Evolutionary conservation across 768 basidiomycete genomes (phyloP).

Genomic region (Clitopilus hobsonii): DNA sequence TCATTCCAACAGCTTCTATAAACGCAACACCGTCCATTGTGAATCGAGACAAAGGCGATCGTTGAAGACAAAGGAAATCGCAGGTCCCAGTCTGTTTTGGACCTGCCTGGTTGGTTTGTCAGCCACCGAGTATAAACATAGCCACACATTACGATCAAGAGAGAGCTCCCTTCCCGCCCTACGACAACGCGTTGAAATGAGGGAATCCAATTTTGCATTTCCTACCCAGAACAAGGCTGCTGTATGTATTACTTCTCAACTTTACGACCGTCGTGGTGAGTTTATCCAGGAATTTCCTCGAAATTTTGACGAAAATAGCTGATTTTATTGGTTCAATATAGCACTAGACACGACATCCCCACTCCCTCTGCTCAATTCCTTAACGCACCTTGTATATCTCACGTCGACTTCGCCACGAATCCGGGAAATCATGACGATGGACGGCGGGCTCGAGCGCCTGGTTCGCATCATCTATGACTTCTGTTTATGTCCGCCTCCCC

Average conservation of each 20-base stretch:
- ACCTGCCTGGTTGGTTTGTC: slow-evolving; percentile 6
- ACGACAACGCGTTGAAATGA: slow-evolving; percentile 44
- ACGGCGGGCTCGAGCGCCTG: slow-evolving; percentile 94
- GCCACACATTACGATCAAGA: slow-evolving; percentile 6
- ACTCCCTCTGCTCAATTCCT: slow-evolving; percentile 69
- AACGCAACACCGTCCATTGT: no score
- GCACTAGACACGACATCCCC: slow-evolving; percentile 50
- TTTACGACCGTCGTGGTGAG: slow-evolving; percentile 92
- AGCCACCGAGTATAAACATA: slow-evolving; percentile 12
- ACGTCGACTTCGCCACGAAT: slow-evolving; percentile 97
- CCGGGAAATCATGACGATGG: slow-evolving; percentile 96
- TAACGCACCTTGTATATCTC: slow-evolving; percentile 93
- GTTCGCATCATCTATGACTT: slow-evolving; percentile 89
- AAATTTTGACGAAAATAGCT: neutral
- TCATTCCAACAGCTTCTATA: neutral
- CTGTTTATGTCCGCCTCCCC: slow-evolving; percentile 77
- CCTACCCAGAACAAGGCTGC: slow-evolving; percentile 93
- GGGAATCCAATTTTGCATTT: slow-evolving; percentile 94
- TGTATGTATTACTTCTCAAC: slow-evolving; percentile 89
- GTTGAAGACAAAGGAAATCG: neutral
- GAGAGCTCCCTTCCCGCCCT: slow-evolving; percentile 2
- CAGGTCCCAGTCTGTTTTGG: neutral
- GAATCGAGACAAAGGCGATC: no score
- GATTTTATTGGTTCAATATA: slow-evolving; percentile 15
- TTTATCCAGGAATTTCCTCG: slow-evolving; percentile 4